Evolutionary conservation across 345 rosid genomes (phyloP).

Genomic region (Eucalyptus camaldulensis): DNA sequence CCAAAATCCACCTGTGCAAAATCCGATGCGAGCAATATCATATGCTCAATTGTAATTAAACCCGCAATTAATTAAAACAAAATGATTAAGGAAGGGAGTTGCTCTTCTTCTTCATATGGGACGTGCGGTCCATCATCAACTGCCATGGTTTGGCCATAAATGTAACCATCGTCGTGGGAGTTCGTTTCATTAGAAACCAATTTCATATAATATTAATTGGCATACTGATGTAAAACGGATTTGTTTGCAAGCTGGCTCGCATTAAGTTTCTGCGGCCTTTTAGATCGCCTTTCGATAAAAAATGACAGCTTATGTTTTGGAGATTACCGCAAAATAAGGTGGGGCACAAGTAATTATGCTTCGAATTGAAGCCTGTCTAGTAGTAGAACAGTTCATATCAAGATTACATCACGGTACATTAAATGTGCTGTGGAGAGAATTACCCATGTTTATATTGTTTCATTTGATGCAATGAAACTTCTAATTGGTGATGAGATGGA

Average conservation of each 20-base stretch:
- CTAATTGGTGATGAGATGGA: background rate
- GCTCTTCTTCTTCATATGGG: no score
- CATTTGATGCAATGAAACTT: background rate
- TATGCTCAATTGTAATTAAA: background rate
- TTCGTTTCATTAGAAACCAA: background rate
- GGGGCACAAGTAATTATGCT: background rate
- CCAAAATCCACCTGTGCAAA: background rate
- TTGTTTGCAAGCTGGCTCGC: background rate
- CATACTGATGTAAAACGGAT: background rate
- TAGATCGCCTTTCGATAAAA: background rate
- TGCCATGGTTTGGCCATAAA: background rate
- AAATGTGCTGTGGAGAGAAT: background rate
- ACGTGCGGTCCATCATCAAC: background rate
- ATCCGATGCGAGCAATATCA: background rate
- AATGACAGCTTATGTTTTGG: background rate
- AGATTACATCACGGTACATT: background rate
- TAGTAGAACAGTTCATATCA: background rate
- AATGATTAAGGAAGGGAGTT: no score
- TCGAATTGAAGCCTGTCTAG: background rate
- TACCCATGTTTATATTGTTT: background rate
- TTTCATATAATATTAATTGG: background rate
- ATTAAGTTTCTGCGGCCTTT: background rate
- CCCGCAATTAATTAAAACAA: background rate
- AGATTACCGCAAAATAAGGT: background rate
- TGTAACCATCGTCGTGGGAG: background rate